A percentile compares a stretch with the other conserved stretches of the same genome.
phyloP scores from a whole-genome alignment of 441 rosid genomes.

The Eruca vesicaria region DNA sequence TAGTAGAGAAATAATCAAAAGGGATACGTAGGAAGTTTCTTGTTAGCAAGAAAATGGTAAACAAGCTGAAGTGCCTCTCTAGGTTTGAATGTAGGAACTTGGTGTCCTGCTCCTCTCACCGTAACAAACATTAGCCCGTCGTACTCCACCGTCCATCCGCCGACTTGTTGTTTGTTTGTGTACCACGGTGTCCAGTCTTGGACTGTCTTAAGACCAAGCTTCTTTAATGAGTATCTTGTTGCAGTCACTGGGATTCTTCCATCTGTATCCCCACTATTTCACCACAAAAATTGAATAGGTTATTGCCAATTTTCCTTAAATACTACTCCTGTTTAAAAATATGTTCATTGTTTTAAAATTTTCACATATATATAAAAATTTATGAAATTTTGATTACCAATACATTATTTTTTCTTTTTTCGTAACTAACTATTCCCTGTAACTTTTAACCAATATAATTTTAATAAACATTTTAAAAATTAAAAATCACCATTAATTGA shows the following conservation, averaged over 20 bases:
- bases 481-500: too few species aligned
- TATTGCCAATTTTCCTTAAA: background rate
- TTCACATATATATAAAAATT: too few species aligned
- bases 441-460: too few species aligned
- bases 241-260: conserved; percentile 76
- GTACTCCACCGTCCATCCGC: conserved; percentile 69
- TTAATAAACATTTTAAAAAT: too few species aligned
- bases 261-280: conserved; percentile 73
- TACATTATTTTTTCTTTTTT: too few species aligned
- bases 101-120: conserved; percentile 75
- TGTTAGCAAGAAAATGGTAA: conserved; percentile 51
- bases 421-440: too few species aligned
- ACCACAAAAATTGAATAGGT: background rate
- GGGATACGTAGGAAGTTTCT: conserved; percentile 55
- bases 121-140: conserved; percentile 70
- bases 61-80: conserved; percentile 54
- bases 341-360: too few species aligned
- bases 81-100: conserved; percentile 76
- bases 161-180: conserved; percentile 52
- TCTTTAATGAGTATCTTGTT: conserved; percentile 59
- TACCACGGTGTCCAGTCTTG: conserved; percentile 82
- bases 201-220: conserved; percentile 55
- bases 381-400: too few species aligned
- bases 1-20: conserved; percentile 30
- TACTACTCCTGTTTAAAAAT: too few species aligned